These are phyloP conservation scores for Cocos nucifera DNA, from an alignment of 176 grass and related monocot species.

Conservation along the genomic window DNA sequence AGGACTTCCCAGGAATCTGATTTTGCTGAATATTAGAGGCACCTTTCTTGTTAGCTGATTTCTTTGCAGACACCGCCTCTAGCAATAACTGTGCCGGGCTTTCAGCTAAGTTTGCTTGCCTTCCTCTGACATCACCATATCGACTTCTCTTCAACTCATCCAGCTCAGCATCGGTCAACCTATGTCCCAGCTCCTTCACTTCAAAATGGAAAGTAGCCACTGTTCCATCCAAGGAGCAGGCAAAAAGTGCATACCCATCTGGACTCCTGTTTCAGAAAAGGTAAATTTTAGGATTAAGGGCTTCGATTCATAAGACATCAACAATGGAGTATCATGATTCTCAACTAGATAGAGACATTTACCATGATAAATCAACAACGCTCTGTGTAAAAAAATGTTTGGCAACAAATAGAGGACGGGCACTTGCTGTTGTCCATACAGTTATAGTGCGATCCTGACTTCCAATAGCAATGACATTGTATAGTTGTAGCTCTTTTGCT, in stretches of 20 bases:
- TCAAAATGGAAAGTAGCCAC: conserved; percentile 90
- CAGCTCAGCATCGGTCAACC: conserved; percentile 77
- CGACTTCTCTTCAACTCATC: conserved; percentile 88
- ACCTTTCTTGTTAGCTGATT: conserved; percentile 46
- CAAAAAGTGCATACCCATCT: conserved; percentile 92
- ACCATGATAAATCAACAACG: conserved; percentile 99
- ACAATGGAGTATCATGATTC: not conserved
- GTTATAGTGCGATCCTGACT: conserved; percentile 98
- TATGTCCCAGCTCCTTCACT: conserved; percentile 85
- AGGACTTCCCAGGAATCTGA: conserved; percentile 37
- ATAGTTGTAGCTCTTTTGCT: conserved; percentile 66
- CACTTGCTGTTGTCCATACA: conserved; percentile 95
- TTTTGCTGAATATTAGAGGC: conserved; percentile 35
- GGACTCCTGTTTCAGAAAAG: conserved; percentile 61
- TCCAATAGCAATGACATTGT: conserved; percentile 97
- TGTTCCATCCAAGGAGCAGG: conserved; percentile 90
- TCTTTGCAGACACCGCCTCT: conserved; percentile 76
- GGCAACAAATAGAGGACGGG: conserved; percentile 85
- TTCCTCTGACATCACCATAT: conserved; percentile 91
- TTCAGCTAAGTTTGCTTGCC: conserved; percentile 91
- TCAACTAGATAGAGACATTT: conserved; percentile 13
- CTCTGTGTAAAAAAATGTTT: conserved; percentile 98
- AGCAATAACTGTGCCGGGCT: conserved; percentile 69
- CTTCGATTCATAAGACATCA: not conserved
- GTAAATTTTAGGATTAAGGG: not conserved